These are phyloP conservation scores for Leccinellum albellum DNA, from an alignment of 768 basidiomycete species.

Conservation along the genomic window DNA sequence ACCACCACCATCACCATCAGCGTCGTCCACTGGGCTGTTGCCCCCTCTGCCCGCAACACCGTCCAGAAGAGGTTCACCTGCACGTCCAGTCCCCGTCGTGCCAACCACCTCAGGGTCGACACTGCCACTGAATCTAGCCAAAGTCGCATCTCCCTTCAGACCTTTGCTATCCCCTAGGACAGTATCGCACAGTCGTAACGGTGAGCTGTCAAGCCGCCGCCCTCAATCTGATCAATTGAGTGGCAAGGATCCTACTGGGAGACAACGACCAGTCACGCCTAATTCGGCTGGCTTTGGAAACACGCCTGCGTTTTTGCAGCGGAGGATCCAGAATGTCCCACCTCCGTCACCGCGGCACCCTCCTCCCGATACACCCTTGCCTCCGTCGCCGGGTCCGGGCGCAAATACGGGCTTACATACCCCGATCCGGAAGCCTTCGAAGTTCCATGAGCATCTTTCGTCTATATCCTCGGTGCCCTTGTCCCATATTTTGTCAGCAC, in stretches of 20 bases:
- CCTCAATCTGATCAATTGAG: conserved; percentile 8
- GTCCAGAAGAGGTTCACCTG: conserved; percentile 11
- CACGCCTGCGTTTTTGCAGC: conserved; percentile 29
- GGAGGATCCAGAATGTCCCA: conserved; percentile 23
- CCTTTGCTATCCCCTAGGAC: conserved; percentile 17
- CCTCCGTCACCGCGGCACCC: conserved; percentile 26
- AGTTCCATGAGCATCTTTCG: conserved; percentile 33
- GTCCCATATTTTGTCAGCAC: conserved; percentile 10
- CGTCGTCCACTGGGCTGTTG: not conserved
- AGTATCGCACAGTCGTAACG: not conserved
- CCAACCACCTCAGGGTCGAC: conserved; percentile 9
- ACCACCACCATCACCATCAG: conserved; percentile 19
- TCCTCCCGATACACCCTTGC: conserved; percentile 29
- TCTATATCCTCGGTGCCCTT: conserved; percentile 25
- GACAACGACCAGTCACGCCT: conserved; percentile 15
- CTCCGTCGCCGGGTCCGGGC: conserved; percentile 19
- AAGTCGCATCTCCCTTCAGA: conserved; percentile 21
- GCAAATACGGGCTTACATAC: conserved; percentile 7
- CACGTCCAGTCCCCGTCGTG: conserved; percentile 14
- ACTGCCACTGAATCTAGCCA: conserved; percentile 15
- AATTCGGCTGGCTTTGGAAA: conserved; percentile 5
- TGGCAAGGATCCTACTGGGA: conserved; percentile 5
- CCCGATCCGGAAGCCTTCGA: conserved; percentile 16
- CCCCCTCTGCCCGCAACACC: conserved; percentile 1
- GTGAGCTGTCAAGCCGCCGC: not conserved